Conservation (phyloP, 225 moss, liverwort and hornwort genomes). For the Thuidium tamariscinum region DNA sequence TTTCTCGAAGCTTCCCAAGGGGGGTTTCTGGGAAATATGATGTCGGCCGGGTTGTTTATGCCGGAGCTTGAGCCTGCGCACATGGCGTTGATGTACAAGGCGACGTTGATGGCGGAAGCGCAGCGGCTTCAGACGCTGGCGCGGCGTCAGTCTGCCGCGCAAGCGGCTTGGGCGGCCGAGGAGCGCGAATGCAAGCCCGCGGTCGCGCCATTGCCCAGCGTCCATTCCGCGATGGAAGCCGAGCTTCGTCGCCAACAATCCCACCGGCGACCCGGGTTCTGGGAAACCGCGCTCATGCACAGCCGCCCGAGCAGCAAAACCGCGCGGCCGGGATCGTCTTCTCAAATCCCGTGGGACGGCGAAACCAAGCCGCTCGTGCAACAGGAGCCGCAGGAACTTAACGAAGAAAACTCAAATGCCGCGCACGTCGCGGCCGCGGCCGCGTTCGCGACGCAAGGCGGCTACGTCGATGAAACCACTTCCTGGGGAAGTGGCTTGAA, state of each 20-base stretch:
- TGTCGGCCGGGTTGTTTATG: conserved; percentile 8
- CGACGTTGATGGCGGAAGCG: conserved; percentile 24
- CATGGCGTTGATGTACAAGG: conserved; percentile 31
- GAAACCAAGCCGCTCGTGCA: neutral
- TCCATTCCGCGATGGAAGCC: neutral
- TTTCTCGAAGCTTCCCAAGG: conserved; percentile 1
- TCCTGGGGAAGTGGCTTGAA: neutral
- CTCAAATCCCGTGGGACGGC: neutral
- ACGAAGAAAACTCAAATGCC: neutral
- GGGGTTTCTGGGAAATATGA: neutral
- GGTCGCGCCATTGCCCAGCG: neutral
- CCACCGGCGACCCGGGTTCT: conserved; percentile 32
- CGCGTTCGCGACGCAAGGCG: neutral
- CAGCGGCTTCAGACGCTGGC: conserved; percentile 28
- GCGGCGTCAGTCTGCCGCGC: neutral
- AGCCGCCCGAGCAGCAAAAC: conserved; percentile 17
- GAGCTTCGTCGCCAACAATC: neutral
- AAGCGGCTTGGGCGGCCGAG: conserved; percentile 25
- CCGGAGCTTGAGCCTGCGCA: conserved; percentile 24
- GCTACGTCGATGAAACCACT: neutral
- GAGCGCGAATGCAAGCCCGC: conserved; percentile 12
- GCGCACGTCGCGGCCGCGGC: neutral
- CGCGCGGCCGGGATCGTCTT: neutral
- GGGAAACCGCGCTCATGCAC: conserved; percentile 45
- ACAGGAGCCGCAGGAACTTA: neutral